Evolutionary conservation across 2,329 filamentous ascomycete genomes (phyloP), one percentile per base, ranked within the genome.

Genomic region (Coniochaeta pulveracea): DNA sequence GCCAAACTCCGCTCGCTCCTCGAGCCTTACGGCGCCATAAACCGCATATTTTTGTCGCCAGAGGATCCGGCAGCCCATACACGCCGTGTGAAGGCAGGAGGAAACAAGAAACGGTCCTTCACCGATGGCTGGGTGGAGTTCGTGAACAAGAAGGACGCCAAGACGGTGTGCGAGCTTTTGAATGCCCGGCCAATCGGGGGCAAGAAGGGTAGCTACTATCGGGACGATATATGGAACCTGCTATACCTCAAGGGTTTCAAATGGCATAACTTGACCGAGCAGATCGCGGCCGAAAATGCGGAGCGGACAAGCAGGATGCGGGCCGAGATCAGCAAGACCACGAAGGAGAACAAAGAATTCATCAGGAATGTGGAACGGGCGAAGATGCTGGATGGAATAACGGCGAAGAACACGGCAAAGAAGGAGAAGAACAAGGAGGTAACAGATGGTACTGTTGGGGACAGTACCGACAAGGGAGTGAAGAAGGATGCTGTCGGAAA

Each of bases 121-220:
- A 79, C 75, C 4, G 85, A 93, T 55, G 85, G 85, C 28, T 93
- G 85, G 85, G 75, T 91, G 18, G 85, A 93, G 54, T 93, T 89
- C 47, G 55, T 75, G 22, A 66, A 69, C 40, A 91, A 91, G 56
- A 68, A 69, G 41, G 77, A 88, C 40, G 85, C 85, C 22, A 85
- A 88, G 53, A 63, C 72, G n/a, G 79, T 74, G 0, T 82, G 77
- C 32, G 80, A 85, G 43, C 66, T 81, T 17, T 63, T 93, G 32
- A 93, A 93, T 50, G 80, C 80, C 26, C 72, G 72, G 41, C 83
- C 71, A 10, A 82, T 91, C 38, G 84, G 84, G 33, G 85, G 85
- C 17, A 88, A 88, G 60, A 93, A 93, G 60, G 72, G 83, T 10
- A 73, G 71, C 31, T 85, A 82, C 52, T 93, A 89, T 60, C 75